Conservation (phyloP, 2,329 filamentous ascomycete species). For the Sporothrix protearum region DNA sequence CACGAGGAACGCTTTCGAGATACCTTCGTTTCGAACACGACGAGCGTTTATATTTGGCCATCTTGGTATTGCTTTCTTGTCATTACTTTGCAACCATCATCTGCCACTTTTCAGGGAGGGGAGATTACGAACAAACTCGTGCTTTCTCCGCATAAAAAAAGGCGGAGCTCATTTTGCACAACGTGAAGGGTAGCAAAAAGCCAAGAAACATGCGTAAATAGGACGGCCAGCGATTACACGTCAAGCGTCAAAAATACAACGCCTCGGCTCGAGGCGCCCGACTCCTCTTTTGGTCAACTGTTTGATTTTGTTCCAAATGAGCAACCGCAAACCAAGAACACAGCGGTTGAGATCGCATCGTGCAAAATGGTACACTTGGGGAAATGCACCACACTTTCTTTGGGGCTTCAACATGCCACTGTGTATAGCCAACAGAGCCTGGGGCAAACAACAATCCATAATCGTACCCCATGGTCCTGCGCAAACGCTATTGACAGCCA, state of each 20-base stretch:
- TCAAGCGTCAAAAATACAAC: not conserved
- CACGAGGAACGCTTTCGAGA: not conserved
- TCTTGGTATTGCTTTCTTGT: not conserved
- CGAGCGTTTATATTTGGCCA: not conserved
- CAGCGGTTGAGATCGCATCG: not conserved
- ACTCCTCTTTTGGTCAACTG: not conserved
- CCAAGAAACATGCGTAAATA: not conserved
- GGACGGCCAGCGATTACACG: not conserved
- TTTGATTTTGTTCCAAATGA: not conserved
- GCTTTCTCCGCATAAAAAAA: not conserved
- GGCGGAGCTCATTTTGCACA: not conserved
- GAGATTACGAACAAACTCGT: not conserved
- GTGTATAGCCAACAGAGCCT: not conserved
- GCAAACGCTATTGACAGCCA: not conserved
- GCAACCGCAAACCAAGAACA: not conserved
- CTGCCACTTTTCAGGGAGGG: not conserved
- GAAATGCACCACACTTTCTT: not conserved
- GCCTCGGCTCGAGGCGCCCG: conserved; percentile 13
- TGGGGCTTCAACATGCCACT: not conserved
- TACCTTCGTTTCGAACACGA: not conserved
- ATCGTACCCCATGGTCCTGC: not conserved
- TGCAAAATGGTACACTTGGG: not conserved
- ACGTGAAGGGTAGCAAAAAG: not conserved
- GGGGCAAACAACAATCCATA: not conserved
- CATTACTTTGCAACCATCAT: not conserved